A percentile compares a stretch with the other conserved stretches of the same genome.
These are phyloP conservation scores for Candida anutae DNA, from an alignment of 1,139 yeast genomes.

Conservation along the genomic window DNA sequence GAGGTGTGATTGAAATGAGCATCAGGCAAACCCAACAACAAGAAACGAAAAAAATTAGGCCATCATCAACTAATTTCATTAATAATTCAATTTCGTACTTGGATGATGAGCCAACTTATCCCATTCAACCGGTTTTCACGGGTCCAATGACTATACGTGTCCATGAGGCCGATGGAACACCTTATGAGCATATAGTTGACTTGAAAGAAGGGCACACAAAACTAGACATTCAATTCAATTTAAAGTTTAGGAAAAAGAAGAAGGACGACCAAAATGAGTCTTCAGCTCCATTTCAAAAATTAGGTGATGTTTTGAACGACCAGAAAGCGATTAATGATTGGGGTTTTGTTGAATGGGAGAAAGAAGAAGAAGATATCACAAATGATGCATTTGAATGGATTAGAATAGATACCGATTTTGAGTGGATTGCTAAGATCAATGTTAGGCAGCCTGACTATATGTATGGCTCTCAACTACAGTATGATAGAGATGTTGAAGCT, in stretches of 20 bases:
- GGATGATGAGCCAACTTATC: slow-evolving; percentile 31
- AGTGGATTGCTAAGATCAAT: slow-evolving; percentile 83
- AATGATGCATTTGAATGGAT: slow-evolving; percentile 97
- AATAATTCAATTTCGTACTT: slow-evolving; percentile 37
- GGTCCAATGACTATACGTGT: slow-evolving; percentile 97
- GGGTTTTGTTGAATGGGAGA: slow-evolving; percentile 69
- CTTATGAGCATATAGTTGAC: slow-evolving; percentile 95
- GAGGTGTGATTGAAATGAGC: slow-evolving; percentile 91
- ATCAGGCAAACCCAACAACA: slow-evolving; percentile 81
- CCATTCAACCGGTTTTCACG: slow-evolving; percentile 49
- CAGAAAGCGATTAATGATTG: slow-evolving; percentile 59
- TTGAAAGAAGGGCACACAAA: slow-evolving; percentile 79
- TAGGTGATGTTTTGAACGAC: slow-evolving; percentile 71
- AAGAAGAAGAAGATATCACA: slow-evolving; percentile 60
- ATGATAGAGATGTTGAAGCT: slow-evolving; percentile 94
- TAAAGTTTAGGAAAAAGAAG: slow-evolving; percentile 74
- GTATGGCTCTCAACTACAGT: slow-evolving; percentile 89
- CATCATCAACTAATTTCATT: slow-evolving; percentile 34
- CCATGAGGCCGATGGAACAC: slow-evolving; percentile 99
- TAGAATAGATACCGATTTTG: slow-evolving; percentile 92
- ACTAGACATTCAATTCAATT: slow-evolving; percentile 88
- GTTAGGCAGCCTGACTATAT: slow-evolving; percentile 91
- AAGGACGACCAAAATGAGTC: slow-evolving; percentile 38
- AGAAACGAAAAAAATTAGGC: slow-evolving; percentile 34
- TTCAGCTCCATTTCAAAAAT: slow-evolving; percentile 41